Base-by-base conservation (phyloP, 129 eudicot genomes). In the Lactuca sativa region DNA sequence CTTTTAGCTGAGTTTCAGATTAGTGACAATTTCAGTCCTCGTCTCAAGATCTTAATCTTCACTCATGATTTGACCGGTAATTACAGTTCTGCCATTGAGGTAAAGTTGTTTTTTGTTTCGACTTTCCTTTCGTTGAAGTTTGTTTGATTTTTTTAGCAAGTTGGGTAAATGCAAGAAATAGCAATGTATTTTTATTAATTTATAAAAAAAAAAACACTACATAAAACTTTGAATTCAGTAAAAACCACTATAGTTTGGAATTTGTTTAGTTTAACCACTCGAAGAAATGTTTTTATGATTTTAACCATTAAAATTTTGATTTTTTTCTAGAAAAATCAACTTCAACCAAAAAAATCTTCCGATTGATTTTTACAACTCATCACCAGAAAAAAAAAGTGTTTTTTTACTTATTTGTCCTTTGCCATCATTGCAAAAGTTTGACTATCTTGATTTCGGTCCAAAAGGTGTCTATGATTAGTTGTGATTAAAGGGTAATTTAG, bases 41-140 rank as follows among this genome's bases (percentile, higher is more conserved):
- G 43, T 76, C 86, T 90, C 59, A 90, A 85, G 81, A 78, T 93
- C 74, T 11, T 87, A 47, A 64, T 93, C 58, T 71, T 85, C 47
- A 74, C 83, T 78, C 86, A 78, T 38, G 97, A 82, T 62, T 70
- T 74, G 62, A 65, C 74, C 14, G 73, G 77, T 44, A 90, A 85
- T 83, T 87, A 90, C 83, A 83, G 84, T 51, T 77, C 41, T 65
- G 86, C 83, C 62, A 75, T 90, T 73, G 87, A 93, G 95, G 99
- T 90, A 83, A 71, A 38, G 6, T 16, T 60, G 55, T 15, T 67
- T 21, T 41, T 0, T 44, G 43, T 6, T 16, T 6, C 44, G 8
- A 18, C 21, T 1, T 57, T 66, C 10, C 47, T 66, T 66, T 58
- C 43, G 18, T 55, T n/a, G n/a, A n/a, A n/a, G n/a, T n/a, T n/a